Evolutionary conservation across 495 filamentous ascomycete genomes (phyloP), one percentile per base, ranked within the genome.

Genomic region (Daldinia vernicosa): DNA sequence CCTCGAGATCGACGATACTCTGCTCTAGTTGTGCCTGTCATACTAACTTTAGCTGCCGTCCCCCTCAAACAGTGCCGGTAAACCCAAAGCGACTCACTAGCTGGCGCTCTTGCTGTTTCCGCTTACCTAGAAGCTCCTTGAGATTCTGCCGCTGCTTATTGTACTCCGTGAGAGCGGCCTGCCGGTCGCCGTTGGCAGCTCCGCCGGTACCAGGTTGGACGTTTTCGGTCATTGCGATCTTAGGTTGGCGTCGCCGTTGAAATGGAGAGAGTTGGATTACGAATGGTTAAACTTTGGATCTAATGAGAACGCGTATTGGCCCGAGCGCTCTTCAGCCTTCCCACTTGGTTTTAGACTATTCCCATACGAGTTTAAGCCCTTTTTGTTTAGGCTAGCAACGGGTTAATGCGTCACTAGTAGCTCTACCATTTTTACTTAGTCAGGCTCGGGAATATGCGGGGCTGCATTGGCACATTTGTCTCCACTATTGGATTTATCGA

Each of bases 1-100:
- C 88, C 79, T 99, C 95, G 74, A 90, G 89, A 63, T 90, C 88
- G 79, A 83, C 89, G 76, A 99, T 99, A 74, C 87, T 86, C 54
- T 97, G 93, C 84, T 98, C 95, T 45, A 77, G 59, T 14, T 70
- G 43, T 1, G 74, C 62, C 83, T 84, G 58, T 70, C 12, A 45
- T 30, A 30, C 11, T 32, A 62, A 53, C 35, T 19, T 70, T 28
- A 63, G 33, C 24, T 28, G 8, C 12, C 24, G 17, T 30, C 39
- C 14, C 43, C 17, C 5, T 56, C 27, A 17, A 24, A 17, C 17
- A 27, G 54, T 27, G 17, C 14, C 27, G 3, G 15, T 28, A 24
- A 57, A 63, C 35, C 35, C 12, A 60, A 65, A 27, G 35, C 40
- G n/a, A 68, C 79, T 64, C 50, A 84, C 82, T 15, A 87, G 76